phyloP scores from a whole-genome alignment of 352 stramenopile species.

The Phytophthora brassicae region DNA sequence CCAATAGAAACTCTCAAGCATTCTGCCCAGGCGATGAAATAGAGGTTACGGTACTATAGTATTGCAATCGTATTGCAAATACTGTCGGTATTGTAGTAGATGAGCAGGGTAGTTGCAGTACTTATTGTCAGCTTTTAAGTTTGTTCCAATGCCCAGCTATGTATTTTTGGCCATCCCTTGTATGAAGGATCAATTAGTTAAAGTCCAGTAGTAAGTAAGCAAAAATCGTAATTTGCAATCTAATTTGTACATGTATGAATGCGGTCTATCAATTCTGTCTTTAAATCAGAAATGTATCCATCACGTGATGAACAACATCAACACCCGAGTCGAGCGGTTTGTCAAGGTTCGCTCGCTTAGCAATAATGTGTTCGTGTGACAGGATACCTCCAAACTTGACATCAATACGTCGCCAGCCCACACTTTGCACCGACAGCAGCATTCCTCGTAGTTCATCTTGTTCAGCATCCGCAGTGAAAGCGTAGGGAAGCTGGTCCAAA shows the following conservation, averaged over 20 bases:
- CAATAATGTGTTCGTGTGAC: conserved; percentile 82
- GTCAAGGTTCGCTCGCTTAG: conserved; percentile 60
- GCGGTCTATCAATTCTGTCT: too few species aligned
- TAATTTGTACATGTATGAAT: too few species aligned
- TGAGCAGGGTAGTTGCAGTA: too few species aligned
- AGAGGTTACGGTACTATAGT: too few species aligned
- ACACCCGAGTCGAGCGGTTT: conserved; percentile 64
- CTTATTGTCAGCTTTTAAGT: too few species aligned
- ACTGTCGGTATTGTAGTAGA: too few species aligned
- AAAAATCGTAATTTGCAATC: conserved; percentile 2
- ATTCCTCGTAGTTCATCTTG: conserved; percentile 73
- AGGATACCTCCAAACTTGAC: conserved; percentile 69
- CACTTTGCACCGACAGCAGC: conserved; percentile 71
- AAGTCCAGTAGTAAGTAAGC: conserved; percentile 24
- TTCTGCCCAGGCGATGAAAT: too few species aligned
- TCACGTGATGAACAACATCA: conserved; percentile 76
- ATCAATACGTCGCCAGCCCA: conserved; percentile 75
- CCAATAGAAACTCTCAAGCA: too few species aligned
- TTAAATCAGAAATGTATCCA: conserved; percentile 70
- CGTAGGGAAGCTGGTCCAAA: conserved; percentile 65
- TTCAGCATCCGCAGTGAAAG: conserved; percentile 62
- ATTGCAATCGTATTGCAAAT: too few species aligned
- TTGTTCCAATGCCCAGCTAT: too few species aligned
- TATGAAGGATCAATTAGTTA: conserved; percentile 23
- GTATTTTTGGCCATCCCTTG: too few species aligned